Evolutionary conservation across 2,329 filamentous ascomycete species (phyloP).

Genomic region (Blastomyces parvus): DNA sequence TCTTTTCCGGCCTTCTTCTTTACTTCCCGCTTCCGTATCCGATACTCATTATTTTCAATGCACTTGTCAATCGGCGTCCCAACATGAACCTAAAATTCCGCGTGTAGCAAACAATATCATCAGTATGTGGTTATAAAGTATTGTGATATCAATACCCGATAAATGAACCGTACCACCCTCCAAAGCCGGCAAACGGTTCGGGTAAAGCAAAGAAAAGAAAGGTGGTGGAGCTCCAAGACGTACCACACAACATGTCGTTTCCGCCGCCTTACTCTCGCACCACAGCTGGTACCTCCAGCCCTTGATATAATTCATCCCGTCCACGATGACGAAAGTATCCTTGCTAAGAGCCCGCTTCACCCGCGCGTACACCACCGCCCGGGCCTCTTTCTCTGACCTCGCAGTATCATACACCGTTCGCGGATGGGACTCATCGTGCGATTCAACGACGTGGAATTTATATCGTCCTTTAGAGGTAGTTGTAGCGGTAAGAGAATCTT

Average conservation of each 20-base stretch:
- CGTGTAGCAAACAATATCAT: background rate
- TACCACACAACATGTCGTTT: slow-evolving; percentile 54
- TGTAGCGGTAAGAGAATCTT: slow-evolving; percentile 34
- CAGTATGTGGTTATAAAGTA: background rate
- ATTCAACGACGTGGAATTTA: slow-evolving; percentile 32
- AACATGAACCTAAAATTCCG: slow-evolving; percentile 43
- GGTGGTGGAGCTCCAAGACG: slow-evolving; percentile 18
- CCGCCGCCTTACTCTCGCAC: slow-evolving; percentile 56
- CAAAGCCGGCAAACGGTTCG: background rate
- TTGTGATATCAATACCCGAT: background rate
- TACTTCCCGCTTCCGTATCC: slow-evolving; percentile 21
- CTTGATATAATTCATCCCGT: slow-evolving; percentile 60
- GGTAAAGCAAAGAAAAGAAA: background rate
- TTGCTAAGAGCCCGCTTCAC: slow-evolving; percentile 50
- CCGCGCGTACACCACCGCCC: slow-evolving; percentile 52
- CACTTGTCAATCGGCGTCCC: slow-evolving; percentile 49
- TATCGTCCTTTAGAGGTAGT: slow-evolving; percentile 36
- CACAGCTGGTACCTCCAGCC: slow-evolving; percentile 58
- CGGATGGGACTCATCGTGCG: slow-evolving; percentile 34
- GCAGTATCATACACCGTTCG: slow-evolving; percentile 49
- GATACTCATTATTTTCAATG: slow-evolving; percentile 43
- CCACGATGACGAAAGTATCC: slow-evolving; percentile 53
- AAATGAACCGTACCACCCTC: background rate
- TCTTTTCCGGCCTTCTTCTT: slow-evolving; percentile 3
- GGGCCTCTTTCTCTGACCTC: slow-evolving; percentile 53